phyloP scores from a whole-genome alignment of 176 grass and related monocot species.

The Phoenix dactylifera region DNA sequence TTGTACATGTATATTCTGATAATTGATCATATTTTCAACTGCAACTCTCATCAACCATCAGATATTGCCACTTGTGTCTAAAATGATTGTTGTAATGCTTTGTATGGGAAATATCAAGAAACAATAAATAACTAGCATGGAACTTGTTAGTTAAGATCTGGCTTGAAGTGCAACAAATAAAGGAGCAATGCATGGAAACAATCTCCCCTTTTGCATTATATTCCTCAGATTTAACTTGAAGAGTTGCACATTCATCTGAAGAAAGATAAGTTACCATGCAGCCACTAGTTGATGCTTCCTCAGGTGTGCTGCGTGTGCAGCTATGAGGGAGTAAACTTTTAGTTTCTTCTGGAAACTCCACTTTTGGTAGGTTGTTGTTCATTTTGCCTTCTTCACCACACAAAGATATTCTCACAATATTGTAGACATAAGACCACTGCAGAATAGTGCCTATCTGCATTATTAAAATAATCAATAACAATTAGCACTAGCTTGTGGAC shows the following conservation, averaged over 20 bases:
- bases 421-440: slow-evolving; percentile 64
- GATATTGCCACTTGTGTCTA: too few relatives aligned
- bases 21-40: too few relatives aligned
- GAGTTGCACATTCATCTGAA: slow-evolving; percentile 8
- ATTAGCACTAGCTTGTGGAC: too few relatives aligned
- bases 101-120: too few relatives aligned
- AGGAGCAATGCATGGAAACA: not conserved
- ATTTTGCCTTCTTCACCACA: slow-evolving; percentile 13
- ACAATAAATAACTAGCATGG: too few relatives aligned
- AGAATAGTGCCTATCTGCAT: slow-evolving; percentile 67
- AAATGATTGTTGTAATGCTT: too few relatives aligned
- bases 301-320: not conserved
- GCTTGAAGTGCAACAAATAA: too few relatives aligned
- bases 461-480: too few relatives aligned
- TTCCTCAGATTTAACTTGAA: slow-evolving; percentile 10
- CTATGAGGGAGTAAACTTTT: slow-evolving; percentile 2
- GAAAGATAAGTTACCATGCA: not conserved
- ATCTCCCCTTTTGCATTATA: slow-evolving; percentile 29
- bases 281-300: too few relatives aligned
- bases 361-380: slow-evolving; percentile 5
- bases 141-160: too few relatives aligned
- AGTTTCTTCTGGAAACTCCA: slow-evolving; percentile 6
- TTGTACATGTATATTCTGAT: too few relatives aligned
- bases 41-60: too few relatives aligned
- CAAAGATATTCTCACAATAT: slow-evolving; percentile 52